phyloP scores from a whole-genome alignment of 805 yeast genomes.

The Saccharomycopsis sp. region DNA sequence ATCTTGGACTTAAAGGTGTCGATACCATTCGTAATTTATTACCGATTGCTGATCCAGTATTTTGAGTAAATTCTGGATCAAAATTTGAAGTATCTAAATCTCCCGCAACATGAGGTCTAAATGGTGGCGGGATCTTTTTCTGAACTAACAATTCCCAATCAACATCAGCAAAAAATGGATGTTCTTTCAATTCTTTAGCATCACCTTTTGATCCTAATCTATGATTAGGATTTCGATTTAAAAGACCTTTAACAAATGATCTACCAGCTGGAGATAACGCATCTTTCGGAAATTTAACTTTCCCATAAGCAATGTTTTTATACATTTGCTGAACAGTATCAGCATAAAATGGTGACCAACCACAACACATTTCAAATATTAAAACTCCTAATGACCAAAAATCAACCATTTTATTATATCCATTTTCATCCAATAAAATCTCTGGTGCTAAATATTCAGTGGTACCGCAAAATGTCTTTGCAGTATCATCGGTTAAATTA shows the following conservation, averaged over 20 bases:
- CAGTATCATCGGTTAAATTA: slow-evolving; percentile 75
- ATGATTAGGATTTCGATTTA: slow-evolving; percentile 94
- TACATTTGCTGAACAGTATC: slow-evolving; percentile 95
- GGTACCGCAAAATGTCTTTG: slow-evolving; percentile 97
- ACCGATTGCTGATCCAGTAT: slow-evolving; percentile 70
- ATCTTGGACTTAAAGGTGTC: slow-evolving; percentile 88
- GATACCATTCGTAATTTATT: slow-evolving; percentile 11
- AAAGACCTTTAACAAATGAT: slow-evolving; percentile 87
- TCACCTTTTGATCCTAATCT: slow-evolving; percentile 87
- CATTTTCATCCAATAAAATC: slow-evolving; percentile 88
- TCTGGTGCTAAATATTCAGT: slow-evolving; percentile 98
- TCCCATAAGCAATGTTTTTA: slow-evolving; percentile 97
- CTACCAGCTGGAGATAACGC: slow-evolving; percentile 90
- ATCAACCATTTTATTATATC: slow-evolving; percentile 98
- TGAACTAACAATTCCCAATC: slow-evolving; percentile 78
- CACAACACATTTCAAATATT: slow-evolving; percentile 98
- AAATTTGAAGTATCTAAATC: slow-evolving; percentile 95
- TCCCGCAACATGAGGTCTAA: slow-evolving; percentile 83
- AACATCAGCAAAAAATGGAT: slow-evolving; percentile 84
- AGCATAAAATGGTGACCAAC: slow-evolving; percentile 98
- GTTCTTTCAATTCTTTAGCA: slow-evolving; percentile 87
- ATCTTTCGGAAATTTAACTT: slow-evolving; percentile 95
- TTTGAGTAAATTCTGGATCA: slow-evolving; percentile 95
- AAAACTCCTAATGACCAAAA: slow-evolving; percentile 97
- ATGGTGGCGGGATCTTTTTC: slow-evolving; percentile 92